Evolutionary conservation across 257 asterid genomes (phyloP).

Genomic region (Paraleonurus japonicus): DNA sequence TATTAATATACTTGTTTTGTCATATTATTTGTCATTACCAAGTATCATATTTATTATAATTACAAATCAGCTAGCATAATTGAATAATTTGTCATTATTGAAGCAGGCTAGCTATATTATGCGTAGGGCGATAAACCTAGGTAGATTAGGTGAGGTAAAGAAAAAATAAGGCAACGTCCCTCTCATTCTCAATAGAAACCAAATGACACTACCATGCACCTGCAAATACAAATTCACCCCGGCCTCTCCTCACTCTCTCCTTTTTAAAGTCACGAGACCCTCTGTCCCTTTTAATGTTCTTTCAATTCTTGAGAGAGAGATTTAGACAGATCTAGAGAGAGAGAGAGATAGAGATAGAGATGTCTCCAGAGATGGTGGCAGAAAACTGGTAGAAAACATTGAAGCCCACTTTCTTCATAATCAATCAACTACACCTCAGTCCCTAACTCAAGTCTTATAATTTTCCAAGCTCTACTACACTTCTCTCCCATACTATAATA

Average conservation of each 20-base stretch:
- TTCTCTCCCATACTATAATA: too few relatives aligned
- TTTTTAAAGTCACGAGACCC: slow-evolving; percentile 75
- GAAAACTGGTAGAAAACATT: slow-evolving; percentile 61
- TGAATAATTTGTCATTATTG: slow-evolving; percentile 24
- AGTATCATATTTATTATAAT: too few relatives aligned
- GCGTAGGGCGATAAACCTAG: slow-evolving; percentile 46
- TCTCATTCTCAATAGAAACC: slow-evolving; percentile 41
- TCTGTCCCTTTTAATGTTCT: slow-evolving; percentile 41
- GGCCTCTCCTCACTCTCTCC: slow-evolving; percentile 26
- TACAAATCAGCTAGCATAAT: too few relatives aligned
- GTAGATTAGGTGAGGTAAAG: slow-evolving; percentile 25
- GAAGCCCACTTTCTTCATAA: slow-evolving; percentile 60
- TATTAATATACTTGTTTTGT: too few relatives aligned
- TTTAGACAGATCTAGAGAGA: not conserved
- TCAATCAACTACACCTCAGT: slow-evolving; percentile 69
- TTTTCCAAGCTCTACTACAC: slow-evolving; percentile 38
- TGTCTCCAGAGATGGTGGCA: slow-evolving; percentile 60
- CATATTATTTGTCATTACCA: too few relatives aligned
- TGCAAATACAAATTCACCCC: slow-evolving; percentile 13
- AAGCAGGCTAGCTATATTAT: slow-evolving; percentile 18
- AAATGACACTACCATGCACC: slow-evolving; percentile 37
- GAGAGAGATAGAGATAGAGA: slow-evolving; percentile 17
- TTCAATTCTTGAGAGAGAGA: slow-evolving; percentile 46
- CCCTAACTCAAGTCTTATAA: slow-evolving; percentile 57
- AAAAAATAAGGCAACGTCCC: slow-evolving; percentile 47